Percentiles rank a stretch among this genome's conserved stretches.
These are phyloP conservation scores for Kurtzmaniella natalensis DNA, from an alignment of 1,139 yeast species.

Conservation along the genomic window DNA sequence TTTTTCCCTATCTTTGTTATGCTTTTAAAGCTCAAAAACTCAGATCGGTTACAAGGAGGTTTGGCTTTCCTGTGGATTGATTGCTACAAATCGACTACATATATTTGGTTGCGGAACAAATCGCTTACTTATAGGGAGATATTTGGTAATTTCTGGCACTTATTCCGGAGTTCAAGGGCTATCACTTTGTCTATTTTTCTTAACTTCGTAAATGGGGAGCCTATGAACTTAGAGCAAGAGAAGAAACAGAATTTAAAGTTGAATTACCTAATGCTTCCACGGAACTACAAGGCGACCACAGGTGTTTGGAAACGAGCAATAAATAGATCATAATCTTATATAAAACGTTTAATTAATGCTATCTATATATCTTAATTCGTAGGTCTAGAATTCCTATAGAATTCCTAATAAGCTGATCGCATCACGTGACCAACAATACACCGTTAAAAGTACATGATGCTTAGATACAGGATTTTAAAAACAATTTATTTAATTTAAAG, in stretches of 20 bases:
- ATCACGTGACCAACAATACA: too few relatives aligned
- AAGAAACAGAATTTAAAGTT: slow-evolving; percentile 24
- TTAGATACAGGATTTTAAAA: too few relatives aligned
- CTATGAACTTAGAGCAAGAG: slow-evolving; percentile 26
- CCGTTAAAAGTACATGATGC: too few relatives aligned
- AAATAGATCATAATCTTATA: slow-evolving; percentile 11
- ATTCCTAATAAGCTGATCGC: too few relatives aligned
- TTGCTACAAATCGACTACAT: slow-evolving; percentile 15
- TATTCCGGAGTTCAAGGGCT: slow-evolving; percentile 29
- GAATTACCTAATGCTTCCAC: slow-evolving; percentile 41
- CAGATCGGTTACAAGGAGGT: slow-evolving; percentile 89
- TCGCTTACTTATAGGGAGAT: slow-evolving; percentile 38
- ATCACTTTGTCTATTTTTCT: slow-evolving; percentile 23
- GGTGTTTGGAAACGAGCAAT: slow-evolving; percentile 24
- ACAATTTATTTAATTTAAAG: too few relatives aligned
- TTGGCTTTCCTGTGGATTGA: slow-evolving; percentile 39
- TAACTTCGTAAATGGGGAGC: slow-evolving; percentile 29
- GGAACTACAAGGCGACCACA: slow-evolving; percentile 26
- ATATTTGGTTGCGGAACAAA: slow-evolving; percentile 32
- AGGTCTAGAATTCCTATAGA: too few relatives aligned
- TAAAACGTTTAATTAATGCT: neutral
- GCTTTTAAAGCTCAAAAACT: slow-evolving; percentile 73
- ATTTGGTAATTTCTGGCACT: slow-evolving; percentile 28
- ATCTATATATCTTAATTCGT: slow-evolving; percentile 1
- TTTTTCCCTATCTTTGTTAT: slow-evolving; percentile 86